Conservation (phyloP, 2,329 filamentous ascomycete species). For the Fusarium heterosporum region DNA sequence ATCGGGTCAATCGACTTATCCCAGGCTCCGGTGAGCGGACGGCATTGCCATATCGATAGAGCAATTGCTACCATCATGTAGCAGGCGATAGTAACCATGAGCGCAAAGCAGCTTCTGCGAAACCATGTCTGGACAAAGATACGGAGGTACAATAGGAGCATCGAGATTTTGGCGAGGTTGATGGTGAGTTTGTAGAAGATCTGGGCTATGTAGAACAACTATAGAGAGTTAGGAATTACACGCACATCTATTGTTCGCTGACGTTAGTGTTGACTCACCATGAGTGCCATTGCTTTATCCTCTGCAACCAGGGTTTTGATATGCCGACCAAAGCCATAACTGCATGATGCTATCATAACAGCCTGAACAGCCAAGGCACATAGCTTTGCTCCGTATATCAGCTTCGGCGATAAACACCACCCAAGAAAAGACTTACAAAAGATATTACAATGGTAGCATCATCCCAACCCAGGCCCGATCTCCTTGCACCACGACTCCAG, state of each 20-base stretch:
- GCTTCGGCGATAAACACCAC: background rate
- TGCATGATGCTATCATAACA: slow-evolving; percentile 56
- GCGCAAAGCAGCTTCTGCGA: slow-evolving; percentile 55
- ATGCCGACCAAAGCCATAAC: slow-evolving; percentile 58
- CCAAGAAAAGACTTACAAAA: slow-evolving; percentile 49
- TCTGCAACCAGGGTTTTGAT: slow-evolving; percentile 50
- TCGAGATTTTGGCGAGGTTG: slow-evolving; percentile 65
- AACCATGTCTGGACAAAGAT: slow-evolving; percentile 64
- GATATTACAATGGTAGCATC: slow-evolving; percentile 58
- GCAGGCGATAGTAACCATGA: slow-evolving; percentile 57
- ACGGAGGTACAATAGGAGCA: slow-evolving; percentile 65
- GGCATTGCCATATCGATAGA: slow-evolving; percentile 63
- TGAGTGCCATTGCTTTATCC: slow-evolving; percentile 54
- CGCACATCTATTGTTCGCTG: background rate
- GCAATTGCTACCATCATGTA: slow-evolving; percentile 60
- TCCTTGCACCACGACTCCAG: slow-evolving; percentile 54
- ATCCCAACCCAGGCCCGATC: slow-evolving; percentile 55
- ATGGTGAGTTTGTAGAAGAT: slow-evolving; percentile 67
- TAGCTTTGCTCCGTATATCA: slow-evolving; percentile 39
- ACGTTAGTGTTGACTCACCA: slow-evolving; percentile 42
- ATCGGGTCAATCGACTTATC: slow-evolving; percentile 55
- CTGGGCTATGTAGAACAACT: slow-evolving; percentile 65
- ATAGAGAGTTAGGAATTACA: background rate
- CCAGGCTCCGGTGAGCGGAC: slow-evolving; percentile 60
- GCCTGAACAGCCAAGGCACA: slow-evolving; percentile 53